Conservation (phyloP, 1,139 yeast species). For the Yamadazyma membranifaciens region DNA sequence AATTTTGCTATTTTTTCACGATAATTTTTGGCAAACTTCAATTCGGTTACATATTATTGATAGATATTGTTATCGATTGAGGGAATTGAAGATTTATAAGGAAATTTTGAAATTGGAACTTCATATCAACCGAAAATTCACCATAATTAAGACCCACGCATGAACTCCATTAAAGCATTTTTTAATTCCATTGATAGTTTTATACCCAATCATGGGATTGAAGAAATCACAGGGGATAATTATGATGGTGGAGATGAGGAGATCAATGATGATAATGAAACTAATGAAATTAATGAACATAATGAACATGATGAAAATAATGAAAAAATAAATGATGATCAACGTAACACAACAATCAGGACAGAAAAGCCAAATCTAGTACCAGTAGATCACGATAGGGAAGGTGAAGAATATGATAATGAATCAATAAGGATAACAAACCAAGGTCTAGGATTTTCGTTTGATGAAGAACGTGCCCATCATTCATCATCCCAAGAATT, state of each 20-base stretch:
- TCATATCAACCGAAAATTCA: no score
- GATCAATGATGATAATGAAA: not conserved
- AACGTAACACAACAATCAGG: not conserved
- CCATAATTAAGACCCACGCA: constrained; percentile 9
- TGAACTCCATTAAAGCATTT: constrained; percentile 40
- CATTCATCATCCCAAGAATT: not conserved
- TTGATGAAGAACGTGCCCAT: not conserved
- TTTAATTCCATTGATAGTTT: constrained; percentile 37
- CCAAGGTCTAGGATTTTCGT: constrained; percentile 1
- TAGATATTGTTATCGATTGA: no score
- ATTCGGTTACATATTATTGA: no score
- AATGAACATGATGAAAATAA: constrained; percentile 2
- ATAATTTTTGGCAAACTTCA: no score
- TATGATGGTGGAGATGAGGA: constrained; percentile 5
- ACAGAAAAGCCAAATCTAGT: not conserved
- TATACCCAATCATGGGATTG: constrained; percentile 21
- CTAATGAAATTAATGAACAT: not conserved
- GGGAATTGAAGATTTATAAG: no score
- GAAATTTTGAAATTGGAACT: no score
- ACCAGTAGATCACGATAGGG: not conserved
- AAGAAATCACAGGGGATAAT: constrained; percentile 9
- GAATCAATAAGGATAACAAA: not conserved
- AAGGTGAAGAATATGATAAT: not conserved
- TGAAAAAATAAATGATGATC: not conserved
- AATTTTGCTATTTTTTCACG: no score